Evolutionary conservation across 2,329 filamentous ascomycete species (phyloP), one percentile per base, ranked within the genome.

Genomic region (Ophiostoma sp.): DNA sequence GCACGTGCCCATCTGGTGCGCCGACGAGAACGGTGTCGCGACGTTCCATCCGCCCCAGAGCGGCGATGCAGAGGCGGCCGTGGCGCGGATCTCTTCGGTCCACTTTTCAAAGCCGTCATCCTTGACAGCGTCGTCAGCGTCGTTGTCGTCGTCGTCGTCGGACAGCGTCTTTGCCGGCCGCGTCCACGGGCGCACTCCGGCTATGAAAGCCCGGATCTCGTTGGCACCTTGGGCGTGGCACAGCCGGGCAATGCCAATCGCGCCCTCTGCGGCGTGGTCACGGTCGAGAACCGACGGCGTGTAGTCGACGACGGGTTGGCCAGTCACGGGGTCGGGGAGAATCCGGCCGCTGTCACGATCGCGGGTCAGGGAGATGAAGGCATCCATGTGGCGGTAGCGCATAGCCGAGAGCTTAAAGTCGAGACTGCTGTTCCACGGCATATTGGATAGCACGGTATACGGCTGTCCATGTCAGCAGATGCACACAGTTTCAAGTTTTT

Each of bases 1-100:
- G 74, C 89, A 91, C 9, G 86, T 86, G 36, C 90, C 89, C 90
- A 93, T 93, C 79, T 93, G 91, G 77, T 94, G 91, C 18, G 90
- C 91, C n/a, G 87, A 89, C 42, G 82, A 78, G 73, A 86, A 91
- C n/a, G 79, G 76, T 36, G 81, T 80, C 42, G 82, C 79, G 0
- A 85, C 84, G 18, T 81, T 80, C 69, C 78, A 79, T 66, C 83
- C 83, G 52, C 74, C 75, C 69, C 69, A 71, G 11, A 72, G 12
- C 1, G 58, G 5, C 36, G 70, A 71, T 18, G 60, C 5, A 6
- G 72, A 70, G n/a, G 60, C 12, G 5, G 65, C 71, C 49, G 63
- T 66, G 3, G 5, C n/a, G 68, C 82, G 77, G 12, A 88, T 70
- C 66, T 79, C 75, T 5, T 76, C 75, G 2, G 91, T 77, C 89